A percentile compares a stretch with the other conserved stretches of the same genome.
Evolutionary conservation across 164 flowering plant genomes (phyloP).

Genomic region (Liriodendron chinense): DNA sequence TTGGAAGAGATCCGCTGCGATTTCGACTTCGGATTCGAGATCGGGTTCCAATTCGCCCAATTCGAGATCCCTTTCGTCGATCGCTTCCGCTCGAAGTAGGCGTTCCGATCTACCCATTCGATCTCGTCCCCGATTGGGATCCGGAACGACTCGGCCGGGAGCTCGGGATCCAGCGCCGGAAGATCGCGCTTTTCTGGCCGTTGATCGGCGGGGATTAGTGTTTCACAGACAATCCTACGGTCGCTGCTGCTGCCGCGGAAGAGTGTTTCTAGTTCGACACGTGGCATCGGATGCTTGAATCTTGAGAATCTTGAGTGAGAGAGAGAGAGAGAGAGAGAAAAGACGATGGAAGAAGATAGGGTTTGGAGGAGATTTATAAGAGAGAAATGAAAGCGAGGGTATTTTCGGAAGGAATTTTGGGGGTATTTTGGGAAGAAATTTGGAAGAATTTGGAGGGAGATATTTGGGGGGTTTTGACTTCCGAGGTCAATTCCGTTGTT

Average conservation of each 20-base stretch:
- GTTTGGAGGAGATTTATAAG: neutral
- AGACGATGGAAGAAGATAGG: neutral
- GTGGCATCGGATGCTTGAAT: slow-evolving; percentile 11
- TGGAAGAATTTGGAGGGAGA: neutral
- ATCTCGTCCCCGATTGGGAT: slow-evolving; percentile 18
- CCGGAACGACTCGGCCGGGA: slow-evolving; percentile 27
- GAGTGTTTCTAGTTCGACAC: slow-evolving; percentile 21
- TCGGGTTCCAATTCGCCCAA: slow-evolving; percentile 4
- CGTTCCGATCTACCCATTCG: slow-evolving; percentile 31
- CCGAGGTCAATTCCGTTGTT: neutral
- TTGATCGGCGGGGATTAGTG: neutral
- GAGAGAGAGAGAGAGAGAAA: neutral
- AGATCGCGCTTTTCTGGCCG: slow-evolving; percentile 4
- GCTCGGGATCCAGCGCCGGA: slow-evolving; percentile 12
- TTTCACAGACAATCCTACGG: slow-evolving; percentile 24
- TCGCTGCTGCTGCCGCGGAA: slow-evolving; percentile 16
- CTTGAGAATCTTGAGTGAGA: neutral
- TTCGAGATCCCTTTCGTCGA: slow-evolving; percentile 6
- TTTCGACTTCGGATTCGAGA: neutral
- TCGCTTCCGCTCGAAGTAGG: slow-evolving; percentile 20
- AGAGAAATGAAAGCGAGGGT: neutral
- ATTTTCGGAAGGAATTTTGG: neutral
- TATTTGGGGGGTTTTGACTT: neutral
- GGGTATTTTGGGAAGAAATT: neutral
- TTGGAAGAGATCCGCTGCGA: slow-evolving; percentile 18